These are phyloP conservation scores for Dothiorella sarmentorum DNA, from an alignment of 2,329 filamentous ascomycete species.

Conservation along the genomic window DNA sequence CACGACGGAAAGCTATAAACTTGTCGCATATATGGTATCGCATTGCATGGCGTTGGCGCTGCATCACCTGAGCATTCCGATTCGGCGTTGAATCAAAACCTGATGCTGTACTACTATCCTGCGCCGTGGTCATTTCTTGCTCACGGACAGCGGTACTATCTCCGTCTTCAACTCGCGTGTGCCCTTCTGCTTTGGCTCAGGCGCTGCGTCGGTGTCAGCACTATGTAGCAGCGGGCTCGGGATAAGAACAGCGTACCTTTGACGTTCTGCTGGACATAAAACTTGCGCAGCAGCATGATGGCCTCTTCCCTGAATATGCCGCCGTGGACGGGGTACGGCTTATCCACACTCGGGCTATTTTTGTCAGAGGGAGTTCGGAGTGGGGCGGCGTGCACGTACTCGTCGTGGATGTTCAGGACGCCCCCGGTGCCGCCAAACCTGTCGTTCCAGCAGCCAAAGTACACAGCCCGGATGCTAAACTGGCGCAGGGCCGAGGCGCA, in stretches of 20 bases:
- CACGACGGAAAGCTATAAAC: constrained; percentile 69
- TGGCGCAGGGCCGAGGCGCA: constrained; percentile 90
- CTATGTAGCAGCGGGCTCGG: neutral
- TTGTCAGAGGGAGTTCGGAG: constrained; percentile 23
- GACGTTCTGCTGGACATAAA: constrained; percentile 97
- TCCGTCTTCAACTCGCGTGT: constrained; percentile 61
- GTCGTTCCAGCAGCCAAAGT: constrained; percentile 93
- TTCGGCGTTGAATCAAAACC: neutral
- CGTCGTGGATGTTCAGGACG: constrained; percentile 81
- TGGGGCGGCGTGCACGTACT: constrained; percentile 41
- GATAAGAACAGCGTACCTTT: constrained; percentile 56
- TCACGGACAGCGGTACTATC: constrained; percentile 42
- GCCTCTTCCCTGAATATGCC: constrained; percentile 89
- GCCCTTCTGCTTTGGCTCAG: constrained; percentile 63
- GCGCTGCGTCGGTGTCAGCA: constrained; percentile 43
- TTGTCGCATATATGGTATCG: neutral
- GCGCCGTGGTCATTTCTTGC: neutral
- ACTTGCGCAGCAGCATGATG: constrained; percentile 84
- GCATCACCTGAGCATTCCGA: neutral
- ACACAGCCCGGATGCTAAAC: constrained; percentile 82
- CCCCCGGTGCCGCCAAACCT: constrained; percentile 95
- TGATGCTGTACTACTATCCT: neutral
- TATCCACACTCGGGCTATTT: constrained; percentile 64
- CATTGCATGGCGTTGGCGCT: constrained; percentile 3
- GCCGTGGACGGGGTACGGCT: constrained; percentile 76